Conservation (phyloP, 257 asterid species). For the Datura wrightii region DNA sequence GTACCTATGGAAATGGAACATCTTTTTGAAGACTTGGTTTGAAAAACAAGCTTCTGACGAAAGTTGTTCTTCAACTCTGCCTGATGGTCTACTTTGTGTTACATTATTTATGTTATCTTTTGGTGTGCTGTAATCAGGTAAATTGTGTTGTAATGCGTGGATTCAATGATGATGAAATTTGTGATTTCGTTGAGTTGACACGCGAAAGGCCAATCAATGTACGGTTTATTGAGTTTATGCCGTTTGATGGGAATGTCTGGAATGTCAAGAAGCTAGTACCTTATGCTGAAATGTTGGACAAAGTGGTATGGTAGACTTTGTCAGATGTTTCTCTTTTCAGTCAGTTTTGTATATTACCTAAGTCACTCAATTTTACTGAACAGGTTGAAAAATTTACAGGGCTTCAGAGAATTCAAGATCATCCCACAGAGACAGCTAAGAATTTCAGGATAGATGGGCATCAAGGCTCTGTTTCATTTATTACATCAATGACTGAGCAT, state of each 20-base stretch:
- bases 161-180: conserved; percentile 94
- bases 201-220: conserved; percentile 92
- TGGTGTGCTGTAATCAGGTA: conserved; percentile 60
- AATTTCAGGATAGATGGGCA: conserved; percentile 86
- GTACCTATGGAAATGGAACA: conserved; percentile 16
- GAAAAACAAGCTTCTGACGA: neutral
- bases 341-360: conserved; percentile 37
- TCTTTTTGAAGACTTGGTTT: neutral
- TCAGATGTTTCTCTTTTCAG: conserved; percentile 28
- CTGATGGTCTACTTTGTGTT: neutral
- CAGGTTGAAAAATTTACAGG: conserved; percentile 78
- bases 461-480: conserved; percentile 88
- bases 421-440: conserved; percentile 93
- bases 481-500: conserved; percentile 97
- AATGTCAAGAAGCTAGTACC: conserved; percentile 97
- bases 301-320: conserved; percentile 79
- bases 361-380: conserved; percentile 50
- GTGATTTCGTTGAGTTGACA: conserved; percentile 90
- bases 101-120: neutral
- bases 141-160: conserved; percentile 99
- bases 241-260: conserved; percentile 98
- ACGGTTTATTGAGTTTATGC: conserved; percentile 97
- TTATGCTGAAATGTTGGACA: conserved; percentile 90
- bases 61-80: conserved; percentile 6
- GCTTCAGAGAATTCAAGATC: conserved; percentile 77